A percentile compares a stretch with the other conserved stretches of the same genome.
Evolutionary conservation across 2,329 filamentous ascomycete genomes (phyloP).

Genomic region (Ceratocystis ficicola): DNA sequence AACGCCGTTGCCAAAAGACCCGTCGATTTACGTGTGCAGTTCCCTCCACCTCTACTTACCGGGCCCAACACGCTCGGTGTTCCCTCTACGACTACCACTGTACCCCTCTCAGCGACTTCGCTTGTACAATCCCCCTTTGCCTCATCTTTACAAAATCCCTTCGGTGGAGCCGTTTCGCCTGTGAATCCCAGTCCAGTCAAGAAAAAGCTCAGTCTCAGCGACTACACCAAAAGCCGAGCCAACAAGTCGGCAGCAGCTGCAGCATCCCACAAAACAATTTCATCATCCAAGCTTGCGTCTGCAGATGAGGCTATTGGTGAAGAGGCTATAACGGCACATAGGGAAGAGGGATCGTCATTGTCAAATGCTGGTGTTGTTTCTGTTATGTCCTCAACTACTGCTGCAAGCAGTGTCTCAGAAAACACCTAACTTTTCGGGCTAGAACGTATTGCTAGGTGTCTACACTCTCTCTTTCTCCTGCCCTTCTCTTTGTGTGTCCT

Average conservation of each 20-base stretch:
- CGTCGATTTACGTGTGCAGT: conserved; percentile 41
- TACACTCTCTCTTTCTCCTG: not conserved
- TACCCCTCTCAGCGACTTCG: conserved; percentile 38
- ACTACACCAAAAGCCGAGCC: conserved; percentile 49
- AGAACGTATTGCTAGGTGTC: not conserved
- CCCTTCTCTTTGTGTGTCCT: not conserved
- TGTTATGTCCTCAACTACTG: not conserved
- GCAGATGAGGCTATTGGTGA: conserved; percentile 18
- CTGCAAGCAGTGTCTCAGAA: not conserved
- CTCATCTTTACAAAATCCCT: conserved; percentile 33
- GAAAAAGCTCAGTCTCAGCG: conserved; percentile 55
- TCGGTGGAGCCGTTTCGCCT: conserved; percentile 34
- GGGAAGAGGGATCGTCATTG: not conserved
- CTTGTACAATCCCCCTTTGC: conserved; percentile 41
- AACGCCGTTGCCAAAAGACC: conserved; percentile 28
- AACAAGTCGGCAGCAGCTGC: conserved; percentile 39
- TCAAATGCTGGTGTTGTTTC: not conserved
- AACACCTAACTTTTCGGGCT: not conserved
- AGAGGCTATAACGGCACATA: not conserved
- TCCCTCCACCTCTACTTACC: conserved; percentile 38
- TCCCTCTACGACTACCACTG: conserved; percentile 31
- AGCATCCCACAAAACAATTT: conserved; percentile 23
- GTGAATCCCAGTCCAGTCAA: conserved; percentile 48
- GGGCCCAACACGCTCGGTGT: conserved; percentile 35
- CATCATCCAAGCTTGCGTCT: conserved; percentile 12